Percentiles rank a stretch among this genome's conserved stretches.
Conservation (phyloP, 2,329 filamentous ascomycete species). For the Neophaeococcomyces mojaviensis region DNA sequence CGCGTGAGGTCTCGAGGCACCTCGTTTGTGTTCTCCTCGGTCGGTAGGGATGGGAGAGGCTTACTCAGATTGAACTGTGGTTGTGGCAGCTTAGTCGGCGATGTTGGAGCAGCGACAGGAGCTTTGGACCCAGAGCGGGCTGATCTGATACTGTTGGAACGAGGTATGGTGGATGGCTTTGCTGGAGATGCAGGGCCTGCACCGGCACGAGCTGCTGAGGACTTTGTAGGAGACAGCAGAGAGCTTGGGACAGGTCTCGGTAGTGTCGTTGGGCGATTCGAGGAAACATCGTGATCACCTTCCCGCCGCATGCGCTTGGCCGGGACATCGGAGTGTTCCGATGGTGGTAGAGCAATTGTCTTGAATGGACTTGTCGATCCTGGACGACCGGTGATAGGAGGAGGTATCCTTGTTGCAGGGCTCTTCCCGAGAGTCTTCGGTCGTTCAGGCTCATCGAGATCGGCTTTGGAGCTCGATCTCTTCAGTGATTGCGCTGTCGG, state of each 20-base stretch:
- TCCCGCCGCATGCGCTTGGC: slow-evolving; percentile 66
- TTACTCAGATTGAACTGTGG: neutral
- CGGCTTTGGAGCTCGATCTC: slow-evolving; percentile 53
- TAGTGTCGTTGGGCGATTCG: slow-evolving; percentile 38
- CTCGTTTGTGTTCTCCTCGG: neutral
- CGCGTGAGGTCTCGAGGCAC: neutral
- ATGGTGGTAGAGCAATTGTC: slow-evolving; percentile 25
- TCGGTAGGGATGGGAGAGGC: slow-evolving; percentile 6
- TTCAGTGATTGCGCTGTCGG: slow-evolving; percentile 40
- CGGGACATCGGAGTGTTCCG: slow-evolving; percentile 31
- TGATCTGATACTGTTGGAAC: slow-evolving; percentile 48
- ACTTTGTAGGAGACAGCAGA: slow-evolving; percentile 70
- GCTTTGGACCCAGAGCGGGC: neutral
- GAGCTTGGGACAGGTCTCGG: slow-evolving; percentile 36
- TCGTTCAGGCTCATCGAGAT: slow-evolving; percentile 53
- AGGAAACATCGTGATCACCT: slow-evolving; percentile 61
- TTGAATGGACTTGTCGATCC: slow-evolving; percentile 26
- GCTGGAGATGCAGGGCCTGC: slow-evolving; percentile 44
- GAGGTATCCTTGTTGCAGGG: slow-evolving; percentile 28
- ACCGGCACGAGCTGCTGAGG: slow-evolving; percentile 57
- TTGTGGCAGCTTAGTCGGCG: slow-evolving; percentile 8
- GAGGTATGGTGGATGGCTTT: slow-evolving; percentile 40
- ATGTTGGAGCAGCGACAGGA: slow-evolving; percentile 2
- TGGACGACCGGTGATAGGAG: slow-evolving; percentile 26
- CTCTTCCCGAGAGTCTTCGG: slow-evolving; percentile 29